Evolutionary conservation across 192 early-diverging fungal genomes (phyloP), one percentile per base, ranked within the genome.

Genomic region (Coemansia javaensis): DNA sequence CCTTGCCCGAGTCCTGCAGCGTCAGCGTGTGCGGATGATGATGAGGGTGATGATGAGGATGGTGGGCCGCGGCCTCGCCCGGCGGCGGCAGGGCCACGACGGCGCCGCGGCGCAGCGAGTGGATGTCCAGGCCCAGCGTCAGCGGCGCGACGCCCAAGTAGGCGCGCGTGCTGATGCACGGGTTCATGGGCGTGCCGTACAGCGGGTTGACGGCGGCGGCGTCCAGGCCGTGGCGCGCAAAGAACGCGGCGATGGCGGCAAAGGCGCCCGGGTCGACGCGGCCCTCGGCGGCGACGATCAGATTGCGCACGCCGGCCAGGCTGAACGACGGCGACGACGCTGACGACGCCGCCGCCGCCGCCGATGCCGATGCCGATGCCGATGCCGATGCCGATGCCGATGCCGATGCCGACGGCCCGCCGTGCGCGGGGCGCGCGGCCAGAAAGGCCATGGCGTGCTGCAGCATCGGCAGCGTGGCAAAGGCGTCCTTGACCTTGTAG

Each of bases 131-230:
- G 28, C 78, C 66, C 32, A 93, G 57, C 7, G 79, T 75, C 27
- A 86, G 71, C 28, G 87, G 85, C 28, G 82, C 80, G 31, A 82
- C 77, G 15, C 79, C 79, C 79, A 89, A 86, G 56, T 93, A 90
- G 1, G 83, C 87, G 8, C 89, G 77, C 0, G 89, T 84, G 6
- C 88, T 81, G 47, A 93, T 67, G 66, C 88, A 84, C 3, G 89
- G 83, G 51, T 93, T 93, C 50, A 85, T 77, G 32, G 77, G 62
- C 31, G 86, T 82, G 53, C 86, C 82, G 61, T 90, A 93, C 32
- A 85, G 71, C 11, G 82, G 78, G 35, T 82, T 85, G 41, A 93
- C 77, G 13, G 82, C 77, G 6, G 79, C 71, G 27, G 83, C 79
- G 38, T 83, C 85, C 32, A 93, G 50, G 13, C 87, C 66, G 53